Conservation (phyloP, 208 protist species). For the Leptomonas seymouri region DNA sequence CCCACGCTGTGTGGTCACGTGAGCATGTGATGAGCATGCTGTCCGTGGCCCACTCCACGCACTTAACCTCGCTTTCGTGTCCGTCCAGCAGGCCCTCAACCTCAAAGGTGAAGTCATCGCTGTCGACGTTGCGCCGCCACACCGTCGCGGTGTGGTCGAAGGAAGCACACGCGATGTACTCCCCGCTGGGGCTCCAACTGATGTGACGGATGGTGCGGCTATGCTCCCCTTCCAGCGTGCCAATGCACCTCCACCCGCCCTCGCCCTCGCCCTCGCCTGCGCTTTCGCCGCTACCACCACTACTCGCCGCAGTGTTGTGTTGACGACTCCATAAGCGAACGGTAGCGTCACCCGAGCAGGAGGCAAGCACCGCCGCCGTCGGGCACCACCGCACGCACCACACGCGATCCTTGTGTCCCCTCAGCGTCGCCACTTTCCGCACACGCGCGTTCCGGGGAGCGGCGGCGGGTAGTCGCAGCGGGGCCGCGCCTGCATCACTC, state of each 20-base stretch:
- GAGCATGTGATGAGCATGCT: slow-evolving; percentile 86
- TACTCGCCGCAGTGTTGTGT: neutral
- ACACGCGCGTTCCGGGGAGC: slow-evolving; percentile 25
- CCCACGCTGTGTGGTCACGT: slow-evolving; percentile 90
- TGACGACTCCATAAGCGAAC: slow-evolving; percentile 66
- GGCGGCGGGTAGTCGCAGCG: slow-evolving; percentile 22
- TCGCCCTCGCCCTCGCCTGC: neutral
- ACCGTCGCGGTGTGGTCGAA: slow-evolving; percentile 86
- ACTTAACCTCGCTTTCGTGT: slow-evolving; percentile 94
- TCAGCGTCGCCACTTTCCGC: slow-evolving; percentile 46
- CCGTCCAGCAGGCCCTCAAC: slow-evolving; percentile 85
- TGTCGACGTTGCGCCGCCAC: slow-evolving; percentile 51
- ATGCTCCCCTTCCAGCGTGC: slow-evolving; percentile 75
- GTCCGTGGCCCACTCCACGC: slow-evolving; percentile 78
- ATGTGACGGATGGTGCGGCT: slow-evolving; percentile 78
- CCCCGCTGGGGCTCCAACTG: slow-evolving; percentile 83
- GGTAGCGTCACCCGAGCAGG: slow-evolving; percentile 69
- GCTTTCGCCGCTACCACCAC: neutral
- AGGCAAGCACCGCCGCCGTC: slow-evolving; percentile 66
- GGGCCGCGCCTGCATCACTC: neutral
- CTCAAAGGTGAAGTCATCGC: slow-evolving; percentile 52
- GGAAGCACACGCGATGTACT: slow-evolving; percentile 76
- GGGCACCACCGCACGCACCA: slow-evolving; percentile 90
- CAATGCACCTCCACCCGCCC: slow-evolving; percentile 52
- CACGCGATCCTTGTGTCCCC: slow-evolving; percentile 75